These are phyloP conservation scores for Phlebiopsis flavidoalba DNA, from an alignment of 768 basidiomycete genomes.

Conservation along the genomic window DNA sequence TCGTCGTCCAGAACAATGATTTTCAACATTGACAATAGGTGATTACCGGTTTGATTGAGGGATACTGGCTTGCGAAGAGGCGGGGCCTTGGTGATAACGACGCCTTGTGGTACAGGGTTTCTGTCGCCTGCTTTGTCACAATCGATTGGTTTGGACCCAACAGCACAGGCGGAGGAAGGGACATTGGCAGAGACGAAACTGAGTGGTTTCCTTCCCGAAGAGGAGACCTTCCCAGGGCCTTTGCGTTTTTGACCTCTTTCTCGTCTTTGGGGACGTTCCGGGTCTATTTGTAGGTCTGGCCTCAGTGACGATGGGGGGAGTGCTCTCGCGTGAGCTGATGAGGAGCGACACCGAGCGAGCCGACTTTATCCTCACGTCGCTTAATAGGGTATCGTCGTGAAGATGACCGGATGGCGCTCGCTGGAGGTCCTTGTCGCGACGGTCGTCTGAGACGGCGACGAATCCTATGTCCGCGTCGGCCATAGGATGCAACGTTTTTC, in stretches of 20 bases:
- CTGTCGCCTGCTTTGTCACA: not conserved
- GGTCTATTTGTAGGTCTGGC: conserved; percentile 1
- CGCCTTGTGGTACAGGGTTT: conserved; percentile 17
- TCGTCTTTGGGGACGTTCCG: conserved; percentile 12
- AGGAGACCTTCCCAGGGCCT: not conserved
- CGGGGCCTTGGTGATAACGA: conserved; percentile 5
- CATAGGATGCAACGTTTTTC: conserved; percentile 29
- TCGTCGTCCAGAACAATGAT: conserved; percentile 61
- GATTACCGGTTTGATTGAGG: conserved; percentile 34
- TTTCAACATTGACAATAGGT: conserved; percentile 56
- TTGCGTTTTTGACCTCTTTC: conserved; percentile 2
- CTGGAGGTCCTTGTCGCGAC: not conserved
- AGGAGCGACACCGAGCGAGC: not conserved
- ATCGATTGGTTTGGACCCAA: not conserved
- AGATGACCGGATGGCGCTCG: not conserved
- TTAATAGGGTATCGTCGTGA: not conserved
- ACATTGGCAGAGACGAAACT: conserved; percentile 33
- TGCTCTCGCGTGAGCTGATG: not conserved
- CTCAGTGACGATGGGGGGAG: conserved; percentile 5
- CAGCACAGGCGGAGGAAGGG: conserved; percentile 7
- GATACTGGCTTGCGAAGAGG: not conserved
- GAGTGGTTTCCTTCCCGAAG: conserved; percentile 33
- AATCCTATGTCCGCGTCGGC: conserved; percentile 25
- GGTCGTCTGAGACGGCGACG: conserved; percentile 22
- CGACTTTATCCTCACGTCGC: not conserved